Evolutionary conservation across 768 basidiomycete genomes (phyloP), one percentile per base, ranked within the genome.

Genomic region (Amanita phalloides): DNA sequence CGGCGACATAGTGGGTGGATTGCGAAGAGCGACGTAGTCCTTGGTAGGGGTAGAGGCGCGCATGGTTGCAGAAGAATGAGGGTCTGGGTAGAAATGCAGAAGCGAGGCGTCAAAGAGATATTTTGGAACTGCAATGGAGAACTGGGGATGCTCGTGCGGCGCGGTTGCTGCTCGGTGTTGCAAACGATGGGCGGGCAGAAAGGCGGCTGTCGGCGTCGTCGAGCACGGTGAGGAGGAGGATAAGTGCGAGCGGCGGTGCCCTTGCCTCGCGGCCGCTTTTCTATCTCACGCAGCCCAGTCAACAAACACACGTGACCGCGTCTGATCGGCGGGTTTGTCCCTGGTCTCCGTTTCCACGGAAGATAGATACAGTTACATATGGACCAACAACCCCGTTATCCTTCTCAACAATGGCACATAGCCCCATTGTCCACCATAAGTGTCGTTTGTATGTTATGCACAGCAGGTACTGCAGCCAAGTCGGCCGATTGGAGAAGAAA

Each of bases 271-370:
- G 39, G 39, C 39, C 65, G 54, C 61, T 66, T 68, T 69, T 64
- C 62, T 64, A 66, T 70, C 68, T 65, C 68, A 64, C 67, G 67
- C 62, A 57, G 41, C 45, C 9, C 54, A 56, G 66, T 73, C 73
- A 75, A 75, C 72, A 72, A 64, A 23, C 48, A 68, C 73, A 75
- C 64, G 66, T 73, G 73, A 66, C 49, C 71, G 71, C 62, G 71
- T 64, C 41, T 48, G 53, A 45, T 35, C n/a, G n/a, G 33, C 26
- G 3, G 14, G 4, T 17, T 41, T 5, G 26, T 28, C 3, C 32
- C 32, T 6, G 21, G 13, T 7, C 10, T 37, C 37, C n/a, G 35
- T 37, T 21, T 30, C 30, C 49, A 25, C 30, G 28, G 38, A 37
- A 39, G 21, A 48, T 48, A n/a, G 20, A 36, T 48, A 48, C 23